Percentiles rank a stretch among this genome's conserved stretches.
phyloP scores from a whole-genome alignment of 768 basidiomycete species.

The Russula virescens region DNA sequence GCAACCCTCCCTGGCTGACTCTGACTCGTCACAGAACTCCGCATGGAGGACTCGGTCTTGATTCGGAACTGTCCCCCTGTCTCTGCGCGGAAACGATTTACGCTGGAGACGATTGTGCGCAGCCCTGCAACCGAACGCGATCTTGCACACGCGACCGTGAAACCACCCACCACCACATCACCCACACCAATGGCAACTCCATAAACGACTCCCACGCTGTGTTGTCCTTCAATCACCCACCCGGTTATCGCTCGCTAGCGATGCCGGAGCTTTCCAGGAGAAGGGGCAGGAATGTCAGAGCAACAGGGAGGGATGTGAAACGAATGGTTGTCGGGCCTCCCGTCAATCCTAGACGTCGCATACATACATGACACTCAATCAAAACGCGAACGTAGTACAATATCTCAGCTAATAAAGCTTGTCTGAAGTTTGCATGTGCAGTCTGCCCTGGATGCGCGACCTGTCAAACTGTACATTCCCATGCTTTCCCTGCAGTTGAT shows the following conservation, averaged over 20 bases:
- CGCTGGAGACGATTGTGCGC: conserved; percentile 55
- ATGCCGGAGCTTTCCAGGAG: background rate
- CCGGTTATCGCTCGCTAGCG: background rate
- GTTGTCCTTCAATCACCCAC: background rate
- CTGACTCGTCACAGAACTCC: conserved; percentile 55
- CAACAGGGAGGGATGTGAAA: background rate
- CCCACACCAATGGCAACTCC: background rate
- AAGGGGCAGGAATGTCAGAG: background rate
- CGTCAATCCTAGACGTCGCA: background rate
- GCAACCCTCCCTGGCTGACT: conserved; percentile 12
- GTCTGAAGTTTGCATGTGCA: background rate
- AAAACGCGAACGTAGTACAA: background rate
- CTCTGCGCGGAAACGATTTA: conserved; percentile 75
- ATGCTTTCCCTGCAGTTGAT: background rate
- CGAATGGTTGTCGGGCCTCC: background rate
- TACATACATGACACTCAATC: background rate
- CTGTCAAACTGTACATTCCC: background rate
- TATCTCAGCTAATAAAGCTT: background rate
- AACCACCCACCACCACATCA: background rate
- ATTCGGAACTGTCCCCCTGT: conserved; percentile 81
- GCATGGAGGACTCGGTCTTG: conserved; percentile 61
- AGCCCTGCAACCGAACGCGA: conserved; percentile 56
- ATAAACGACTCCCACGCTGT: background rate
- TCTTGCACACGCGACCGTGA: conserved; percentile 4
- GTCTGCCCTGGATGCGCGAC: background rate